Evolutionary conservation across 2,329 filamentous ascomycete genomes (phyloP), one percentile per base, ranked within the genome.

Genomic region (Whalleya microplaca): DNA sequence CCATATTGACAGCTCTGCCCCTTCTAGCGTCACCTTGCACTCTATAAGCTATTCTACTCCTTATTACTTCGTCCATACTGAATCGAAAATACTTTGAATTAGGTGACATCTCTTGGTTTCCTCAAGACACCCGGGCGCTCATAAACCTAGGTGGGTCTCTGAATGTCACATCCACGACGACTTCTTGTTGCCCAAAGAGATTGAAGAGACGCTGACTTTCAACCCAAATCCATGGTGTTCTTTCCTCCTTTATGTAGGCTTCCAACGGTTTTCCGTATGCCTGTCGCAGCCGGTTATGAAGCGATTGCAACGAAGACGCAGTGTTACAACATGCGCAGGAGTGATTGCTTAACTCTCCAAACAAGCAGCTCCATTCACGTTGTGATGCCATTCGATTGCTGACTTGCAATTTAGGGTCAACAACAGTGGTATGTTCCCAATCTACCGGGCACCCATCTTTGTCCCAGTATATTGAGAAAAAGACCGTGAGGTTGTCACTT

Each of bases 401-500:
- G 10, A 32, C 3, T 8, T 59, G n/a, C 7, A 55, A 18, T 1
- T 51, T 27, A 6, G 51, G 23, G 27, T 66, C 59, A 2, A 27
- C 10, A 1, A 64, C 52, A 3, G 21, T 45, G 9, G 61, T 59
- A 9, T 63, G 42, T 1, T 53, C n/a, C 6, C 47, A 40, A 1
- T n/a, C n/a, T n/a, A n/a, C n/a, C n/a, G 61, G 51, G 5, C 2
- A 27, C 0, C 20, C 32, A 12, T 45, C 2, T 1, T 44, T 10
- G n/a, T 55, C 41, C 63, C 63, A 66, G 14, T 45, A 50, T 1
- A 63, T 45, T 0, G 64, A 66, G 2, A 65, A 19, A 0, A 67
- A 16, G 1, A 56, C 21, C 2, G 43, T 52, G 21, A 61, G 29
- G 3, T 21, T 45, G 1, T 48, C 53, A 21, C 44, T 44, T 2